A percentile compares a stretch with the other conserved stretches of the same genome.
phyloP scores from a whole-genome alignment of 2,329 filamentous ascomycete species.

The Colletotrichum sansevieriae region DNA sequence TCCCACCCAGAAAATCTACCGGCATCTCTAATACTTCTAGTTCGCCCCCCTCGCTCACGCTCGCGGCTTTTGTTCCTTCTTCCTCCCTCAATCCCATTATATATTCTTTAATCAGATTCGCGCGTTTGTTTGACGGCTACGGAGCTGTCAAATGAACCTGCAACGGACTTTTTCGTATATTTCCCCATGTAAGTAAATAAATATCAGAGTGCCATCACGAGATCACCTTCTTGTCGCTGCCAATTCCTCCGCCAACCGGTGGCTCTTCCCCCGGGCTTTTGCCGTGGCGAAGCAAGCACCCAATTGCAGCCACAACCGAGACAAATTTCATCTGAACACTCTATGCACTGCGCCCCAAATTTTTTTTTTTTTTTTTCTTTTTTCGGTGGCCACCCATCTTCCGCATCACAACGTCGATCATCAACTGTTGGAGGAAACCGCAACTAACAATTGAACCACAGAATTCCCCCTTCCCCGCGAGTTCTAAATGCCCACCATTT shows the following conservation, averaged over 20 bases:
- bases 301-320: background rate
- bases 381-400: background rate
- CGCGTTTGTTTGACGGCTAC: constrained; percentile 93
- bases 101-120: constrained; percentile 52
- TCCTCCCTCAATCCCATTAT: constrained; percentile 44
- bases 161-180: constrained; percentile 72
- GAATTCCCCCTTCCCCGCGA: constrained; percentile 71
- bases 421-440: constrained; percentile 27
- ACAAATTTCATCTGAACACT: constrained; percentile 31
- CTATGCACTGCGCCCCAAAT: constrained; percentile 18
- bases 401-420: constrained; percentile 9
- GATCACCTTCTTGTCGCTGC: background rate
- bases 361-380: constrained; percentile 20
- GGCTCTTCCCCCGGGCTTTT: constrained; percentile 20
- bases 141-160: constrained; percentile 99
- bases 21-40: constrained; percentile 39
- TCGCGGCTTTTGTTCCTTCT: background rate
- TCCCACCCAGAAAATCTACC: constrained; percentile 27
- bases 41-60: constrained; percentile 26
- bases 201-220: background rate
- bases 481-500: constrained; percentile 91
- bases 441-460: constrained; percentile 49
- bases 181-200: constrained; percentile 70
- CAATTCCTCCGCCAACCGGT: background rate
- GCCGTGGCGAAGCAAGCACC: constrained; percentile 25